Percentiles rank a stretch among this genome's conserved stretches.
These are phyloP conservation scores for Tubosaeta sp. DNA, from an alignment of 768 basidiomycete species.

Conservation along the genomic window DNA sequence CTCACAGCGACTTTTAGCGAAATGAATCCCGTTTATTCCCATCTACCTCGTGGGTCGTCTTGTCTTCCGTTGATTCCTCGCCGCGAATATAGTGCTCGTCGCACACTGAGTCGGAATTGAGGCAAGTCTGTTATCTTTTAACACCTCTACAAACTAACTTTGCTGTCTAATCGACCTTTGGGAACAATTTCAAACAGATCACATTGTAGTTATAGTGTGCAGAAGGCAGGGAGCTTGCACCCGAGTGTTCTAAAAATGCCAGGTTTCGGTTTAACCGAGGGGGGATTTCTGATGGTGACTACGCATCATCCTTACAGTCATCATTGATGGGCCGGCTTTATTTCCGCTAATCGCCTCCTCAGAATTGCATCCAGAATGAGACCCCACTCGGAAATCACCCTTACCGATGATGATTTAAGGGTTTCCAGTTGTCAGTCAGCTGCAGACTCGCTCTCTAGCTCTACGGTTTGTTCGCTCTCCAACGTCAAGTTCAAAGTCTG, in stretches of 20 bases:
- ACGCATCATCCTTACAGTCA: background rate
- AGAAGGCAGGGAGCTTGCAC: background rate
- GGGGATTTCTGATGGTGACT: background rate
- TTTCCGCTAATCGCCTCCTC: background rate
- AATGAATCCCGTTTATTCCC: background rate
- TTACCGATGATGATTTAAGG: background rate
- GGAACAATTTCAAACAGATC: background rate
- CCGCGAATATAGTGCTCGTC: background rate
- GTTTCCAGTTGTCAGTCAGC: background rate
- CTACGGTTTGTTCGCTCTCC: background rate
- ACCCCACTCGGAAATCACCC: background rate
- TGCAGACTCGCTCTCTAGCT: background rate
- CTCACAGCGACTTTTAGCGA: background rate
- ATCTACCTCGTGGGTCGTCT: background rate
- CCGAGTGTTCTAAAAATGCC: background rate
- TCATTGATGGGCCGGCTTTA: background rate
- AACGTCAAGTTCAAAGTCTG: background rate
- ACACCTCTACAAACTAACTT: background rate
- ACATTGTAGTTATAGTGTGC: background rate
- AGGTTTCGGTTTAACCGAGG: background rate
- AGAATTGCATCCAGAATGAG: background rate
- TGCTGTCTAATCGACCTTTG: background rate
- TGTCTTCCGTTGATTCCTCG: background rate
- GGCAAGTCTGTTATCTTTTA: background rate
- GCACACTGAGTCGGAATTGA: background rate